These are phyloP conservation scores for Rhizophora apiculata DNA, from an alignment of 345 rosid genomes.

Conservation along the genomic window DNA sequence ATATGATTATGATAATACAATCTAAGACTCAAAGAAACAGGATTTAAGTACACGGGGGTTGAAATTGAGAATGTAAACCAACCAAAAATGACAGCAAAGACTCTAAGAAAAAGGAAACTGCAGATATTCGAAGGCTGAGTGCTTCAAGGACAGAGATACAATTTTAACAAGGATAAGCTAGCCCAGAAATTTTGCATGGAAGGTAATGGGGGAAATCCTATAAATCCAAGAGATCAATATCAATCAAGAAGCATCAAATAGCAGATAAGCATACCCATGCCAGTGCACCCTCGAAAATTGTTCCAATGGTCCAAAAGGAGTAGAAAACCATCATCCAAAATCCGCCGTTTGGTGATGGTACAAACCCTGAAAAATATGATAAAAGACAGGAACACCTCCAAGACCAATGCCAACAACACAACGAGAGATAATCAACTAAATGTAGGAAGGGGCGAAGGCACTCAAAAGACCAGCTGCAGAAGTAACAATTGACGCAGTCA, in stretches of 20 bases:
- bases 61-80: no score
- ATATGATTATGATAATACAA: background rate
- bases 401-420: conserved; percentile 79
- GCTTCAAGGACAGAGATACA: no score
- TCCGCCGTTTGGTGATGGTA: conserved; percentile 81
- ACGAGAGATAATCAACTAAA: conserved; percentile 51
- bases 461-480: conserved; percentile 69
- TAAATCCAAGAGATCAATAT: background rate
- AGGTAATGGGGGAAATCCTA: no score
- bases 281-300: conserved; percentile 66
- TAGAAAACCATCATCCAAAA: conserved; percentile 83
- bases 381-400: conserved; percentile 86
- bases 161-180: no score
- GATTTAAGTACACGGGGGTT: no score
- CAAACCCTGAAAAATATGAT: conserved; percentile 79
- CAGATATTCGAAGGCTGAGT: no score
- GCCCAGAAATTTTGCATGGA: no score
- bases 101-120: no score
- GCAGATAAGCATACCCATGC: conserved; percentile 39
- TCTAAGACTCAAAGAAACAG: background rate
- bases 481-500: conserved; percentile 67
- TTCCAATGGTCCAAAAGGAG: conserved; percentile 79
- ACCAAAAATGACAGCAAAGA: no score
- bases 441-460: conserved; percentile 62
- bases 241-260: background rate